Base-by-base conservation (phyloP, 345 rosid genomes). In the Triadica sebifera region DNA sequence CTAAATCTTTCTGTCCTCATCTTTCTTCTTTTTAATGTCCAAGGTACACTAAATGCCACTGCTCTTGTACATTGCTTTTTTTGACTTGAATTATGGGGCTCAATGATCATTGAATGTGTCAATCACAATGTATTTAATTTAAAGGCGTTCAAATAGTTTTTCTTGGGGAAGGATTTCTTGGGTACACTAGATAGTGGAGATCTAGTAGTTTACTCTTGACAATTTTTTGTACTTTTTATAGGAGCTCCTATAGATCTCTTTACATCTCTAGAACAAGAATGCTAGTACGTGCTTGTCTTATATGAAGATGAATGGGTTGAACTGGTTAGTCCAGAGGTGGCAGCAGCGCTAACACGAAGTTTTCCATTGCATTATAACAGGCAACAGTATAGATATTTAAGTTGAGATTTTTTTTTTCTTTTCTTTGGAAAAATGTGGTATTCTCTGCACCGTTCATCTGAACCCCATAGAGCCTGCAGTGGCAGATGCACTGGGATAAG, bases 1-100 rank as follows among this genome's bases (percentile, higher is more conserved):
- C 77, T 65, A 65, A 50, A 67, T 59, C 57, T 66, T 67, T 69
- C 60, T 75, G 45, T 75, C 25, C 34, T 64, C 59, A 41, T 64
- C 12, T 20, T 60, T 46, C 69, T 74, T 72, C 34, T 41, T 12
- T 55, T 49, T 10, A 0, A 51, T 13, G 34, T 50, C 22, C 37
- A 43, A 59, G 53, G n/a, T 63, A 61, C 12, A 20, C 5, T 38
- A 47, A 7, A 61, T 58, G n/a, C 25, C 15, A n/a, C 1, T 60
- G 57, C n/a, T 8, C 3, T 8, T 41, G 45, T 8, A 41, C 45
- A 41, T 41, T 17, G 41, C 34, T 56, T 24, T 19, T 22, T 49
- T 19, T 47, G 29, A 53, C 51, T 50, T 61, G 20, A 17, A 47
- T 25, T 64, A 9, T 38, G 39, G 64, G 20, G 67, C 16, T 57